phyloP scores from a whole-genome alignment of 192 early-diverging fungal genomes.

The Coemansia sp. region DNA sequence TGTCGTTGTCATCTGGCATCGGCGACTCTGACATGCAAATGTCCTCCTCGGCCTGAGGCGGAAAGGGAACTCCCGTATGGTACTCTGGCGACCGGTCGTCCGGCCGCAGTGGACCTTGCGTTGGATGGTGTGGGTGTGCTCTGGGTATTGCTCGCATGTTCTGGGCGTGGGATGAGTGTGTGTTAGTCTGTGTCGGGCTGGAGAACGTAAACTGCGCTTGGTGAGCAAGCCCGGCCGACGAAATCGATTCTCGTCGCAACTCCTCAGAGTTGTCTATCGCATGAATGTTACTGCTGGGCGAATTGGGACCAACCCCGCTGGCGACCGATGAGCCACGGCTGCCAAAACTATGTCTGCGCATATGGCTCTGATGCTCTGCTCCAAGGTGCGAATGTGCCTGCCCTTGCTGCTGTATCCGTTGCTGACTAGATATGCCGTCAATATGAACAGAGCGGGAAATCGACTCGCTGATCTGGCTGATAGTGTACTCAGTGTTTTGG shows the following conservation, averaged over 20 bases:
- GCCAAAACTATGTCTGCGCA: conserved; percentile 3
- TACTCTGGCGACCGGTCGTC: conserved; percentile 4
- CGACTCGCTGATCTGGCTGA: conserved; percentile 10
- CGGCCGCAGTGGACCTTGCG: background rate
- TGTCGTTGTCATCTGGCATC: conserved; percentile 10
- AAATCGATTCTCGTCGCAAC: conserved; percentile 19
- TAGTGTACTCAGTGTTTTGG: conserved; percentile 2
- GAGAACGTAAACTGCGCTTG: conserved; percentile 47
- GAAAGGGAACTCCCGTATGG: background rate
- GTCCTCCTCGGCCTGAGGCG: conserved; percentile 36
- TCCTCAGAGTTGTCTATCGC: background rate
- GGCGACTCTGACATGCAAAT: conserved; percentile 55
- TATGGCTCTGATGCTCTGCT: background rate
- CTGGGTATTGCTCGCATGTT: background rate
- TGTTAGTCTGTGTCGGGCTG: conserved; percentile 14
- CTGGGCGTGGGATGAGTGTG: background rate
- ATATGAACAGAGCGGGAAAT: conserved; percentile 7
- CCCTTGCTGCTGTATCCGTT: background rate
- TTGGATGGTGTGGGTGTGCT: background rate
- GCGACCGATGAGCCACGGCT: conserved; percentile 14
- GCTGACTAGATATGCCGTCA: background rate
- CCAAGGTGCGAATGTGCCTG: background rate
- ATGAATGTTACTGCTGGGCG: background rate
- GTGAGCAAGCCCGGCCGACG: conserved; percentile 32
- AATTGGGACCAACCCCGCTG: conserved; percentile 7